These are phyloP conservation scores for Botryosphaeria dothidea DNA, from an alignment of 2,329 filamentous ascomycete species.

Conservation along the genomic window DNA sequence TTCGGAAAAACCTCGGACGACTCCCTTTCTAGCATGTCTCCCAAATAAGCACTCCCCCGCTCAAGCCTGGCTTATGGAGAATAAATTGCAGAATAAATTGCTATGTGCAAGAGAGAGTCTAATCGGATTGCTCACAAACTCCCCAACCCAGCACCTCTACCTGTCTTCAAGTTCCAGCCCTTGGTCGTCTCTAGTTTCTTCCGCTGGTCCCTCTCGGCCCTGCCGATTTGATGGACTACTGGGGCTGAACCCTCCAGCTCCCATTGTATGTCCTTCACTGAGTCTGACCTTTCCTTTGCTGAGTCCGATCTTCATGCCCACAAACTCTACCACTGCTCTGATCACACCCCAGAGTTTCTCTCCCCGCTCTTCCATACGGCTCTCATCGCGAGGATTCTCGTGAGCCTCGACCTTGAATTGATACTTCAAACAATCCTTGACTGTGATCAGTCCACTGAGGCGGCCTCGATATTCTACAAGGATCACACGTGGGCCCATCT, in stretches of 20 bases:
- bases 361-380: conserved; percentile 11
- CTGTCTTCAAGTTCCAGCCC: conserved; percentile 14
- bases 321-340: conserved; percentile 11
- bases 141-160: neutral
- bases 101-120: neutral
- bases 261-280: conserved; percentile 6
- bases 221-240: neutral
- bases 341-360: conserved; percentile 17
- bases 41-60: neutral
- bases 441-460: conserved; percentile 82
- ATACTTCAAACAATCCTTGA: conserved; percentile 96
- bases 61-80: neutral
- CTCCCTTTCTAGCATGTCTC: neutral
- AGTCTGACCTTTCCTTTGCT: conserved; percentile 16
- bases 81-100: neutral
- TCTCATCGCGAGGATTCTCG: conserved; percentile 54
- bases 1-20: neutral
- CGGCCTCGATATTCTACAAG: conserved; percentile 87
- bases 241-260: neutral
- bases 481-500: conserved; percentile 92
- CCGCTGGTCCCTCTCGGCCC: neutral
- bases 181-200: conserved; percentile 8
- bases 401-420: conserved; percentile 94
- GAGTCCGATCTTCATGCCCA: conserved; percentile 4
- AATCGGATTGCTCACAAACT: neutral